Conservation (phyloP, 2,329 filamentous ascomycete genomes). For the Daldinia eschscholtzii region DNA sequence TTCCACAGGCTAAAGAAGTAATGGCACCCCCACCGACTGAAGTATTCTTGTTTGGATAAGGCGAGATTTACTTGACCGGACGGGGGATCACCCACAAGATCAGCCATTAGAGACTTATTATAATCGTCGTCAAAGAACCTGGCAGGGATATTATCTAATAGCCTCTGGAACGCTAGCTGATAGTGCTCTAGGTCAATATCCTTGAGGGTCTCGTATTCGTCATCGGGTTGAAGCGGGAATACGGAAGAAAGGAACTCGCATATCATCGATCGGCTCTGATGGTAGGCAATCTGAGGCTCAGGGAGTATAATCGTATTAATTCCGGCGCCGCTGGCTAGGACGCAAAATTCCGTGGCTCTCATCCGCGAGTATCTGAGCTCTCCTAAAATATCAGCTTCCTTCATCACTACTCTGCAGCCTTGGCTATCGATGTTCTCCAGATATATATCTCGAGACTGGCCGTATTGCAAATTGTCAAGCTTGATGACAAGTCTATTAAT, state of each 20-base stretch:
- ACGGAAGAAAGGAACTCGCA: slow-evolving; percentile 63
- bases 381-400: slow-evolving; percentile 51
- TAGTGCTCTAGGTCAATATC: slow-evolving; percentile 26
- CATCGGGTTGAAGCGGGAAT: slow-evolving; percentile 55
- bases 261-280: slow-evolving; percentile 63
- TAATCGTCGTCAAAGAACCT: slow-evolving; percentile 53
- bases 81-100: slow-evolving; percentile 60
- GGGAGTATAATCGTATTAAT: slow-evolving; percentile 48
- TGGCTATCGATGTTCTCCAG: slow-evolving; percentile 52
- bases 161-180: slow-evolving; percentile 45
- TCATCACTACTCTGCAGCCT: slow-evolving; percentile 6
- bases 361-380: slow-evolving; percentile 54
- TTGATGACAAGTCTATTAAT: slow-evolving; percentile 54
- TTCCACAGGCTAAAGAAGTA: slow-evolving; percentile 69
- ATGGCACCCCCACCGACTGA: slow-evolving; percentile 67
- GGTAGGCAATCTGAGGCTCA: slow-evolving; percentile 60
- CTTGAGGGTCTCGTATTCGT: slow-evolving; percentile 54
- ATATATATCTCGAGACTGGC: slow-evolving; percentile 70
- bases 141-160: slow-evolving; percentile 55
- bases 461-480: slow-evolving; percentile 69
- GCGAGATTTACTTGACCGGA: slow-evolving; percentile 66
- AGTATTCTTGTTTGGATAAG: slow-evolving; percentile 56
- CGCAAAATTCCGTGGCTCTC: slow-evolving; percentile 9
- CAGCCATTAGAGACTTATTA: slow-evolving; percentile 63
- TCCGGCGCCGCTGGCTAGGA: slow-evolving; percentile 34